Evolutionary conservation across 495 filamentous ascomycete species (phyloP).

Genomic region (Podospora pseudocomata): DNA sequence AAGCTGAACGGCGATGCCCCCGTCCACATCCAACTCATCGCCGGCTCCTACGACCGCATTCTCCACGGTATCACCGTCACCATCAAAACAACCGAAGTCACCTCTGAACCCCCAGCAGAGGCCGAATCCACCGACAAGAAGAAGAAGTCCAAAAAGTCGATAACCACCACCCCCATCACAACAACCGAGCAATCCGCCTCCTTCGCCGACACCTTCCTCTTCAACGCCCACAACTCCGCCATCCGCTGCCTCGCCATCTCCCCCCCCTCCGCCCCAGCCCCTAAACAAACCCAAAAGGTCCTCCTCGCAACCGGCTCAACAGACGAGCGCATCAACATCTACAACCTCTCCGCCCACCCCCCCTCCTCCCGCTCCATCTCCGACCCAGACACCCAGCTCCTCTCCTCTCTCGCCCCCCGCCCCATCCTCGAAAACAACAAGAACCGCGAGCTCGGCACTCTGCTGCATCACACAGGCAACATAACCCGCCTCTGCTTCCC

Average conservation of each 20-base stretch:
- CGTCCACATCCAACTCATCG: conserved; percentile 76
- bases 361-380: conserved; percentile 44
- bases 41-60: conserved; percentile 91
- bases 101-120: conserved; percentile 8
- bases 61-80: conserved; percentile 86
- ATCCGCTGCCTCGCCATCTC: conserved; percentile 89
- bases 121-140: conserved; percentile 5
- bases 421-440: conserved; percentile 74
- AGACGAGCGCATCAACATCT: conserved; percentile 93
- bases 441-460: conserved; percentile 81
- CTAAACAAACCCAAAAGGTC: conserved; percentile 61
- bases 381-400: conserved; percentile 42
- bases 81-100: conserved; percentile 42
- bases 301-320: conserved; percentile 85
- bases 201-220: conserved; percentile 93
- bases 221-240: conserved; percentile 85
- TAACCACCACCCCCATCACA: conserved; percentile 12
- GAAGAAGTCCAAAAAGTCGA: conserved; percentile 20
- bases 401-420: conserved; percentile 62
- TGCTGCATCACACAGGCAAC: conserved; percentile 79
- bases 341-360: conserved; percentile 74
- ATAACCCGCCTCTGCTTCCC: conserved; percentile 79
- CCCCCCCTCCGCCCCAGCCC: conserved; percentile 60
- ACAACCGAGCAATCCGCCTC: conserved; percentile 41
- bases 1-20: conserved; percentile 32